Base-by-base conservation (phyloP, 306 rosid species). In the Abrus precatorius region DNA sequence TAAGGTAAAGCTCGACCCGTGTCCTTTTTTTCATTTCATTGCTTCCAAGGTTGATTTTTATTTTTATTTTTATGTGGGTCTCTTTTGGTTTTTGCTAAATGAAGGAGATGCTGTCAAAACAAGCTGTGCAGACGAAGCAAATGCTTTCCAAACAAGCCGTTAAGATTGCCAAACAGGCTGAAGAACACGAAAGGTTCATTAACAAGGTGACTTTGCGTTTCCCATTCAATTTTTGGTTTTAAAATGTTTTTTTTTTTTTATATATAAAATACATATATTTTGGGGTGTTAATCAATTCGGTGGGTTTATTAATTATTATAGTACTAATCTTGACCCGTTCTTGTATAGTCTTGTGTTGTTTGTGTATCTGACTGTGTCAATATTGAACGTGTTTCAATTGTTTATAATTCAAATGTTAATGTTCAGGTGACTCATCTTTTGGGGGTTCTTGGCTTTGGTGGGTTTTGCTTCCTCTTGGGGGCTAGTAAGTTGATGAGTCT, bases 391-490 rank as follows among this genome's bases (percentile, higher is more conserved):
- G 59, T 5, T 71, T 68, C 43, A 9, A 4, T 30, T 41, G 64
- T 72, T 64, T 6, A 14, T 72, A 50, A 72, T 57, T 75, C 28
- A 10, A 33, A 1, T 28, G 6, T 52, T 0, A 11, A 55, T 79
- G 33, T 63, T 79, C 74, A 93, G 97, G 95, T 92, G 74, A 95
- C 97, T 0, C 90, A 95, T 89, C 79, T 95, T 36, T 36, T 90
- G 52, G 97, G 98, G 55, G 97, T 95, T 8, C 94, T 91, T 27
- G 84, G 90, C 20, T 95, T 90, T 77, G 98, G 97, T 12, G 97
- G 91, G 27, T 85, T 95, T 91, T 94, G 98, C 88, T 94, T 92
- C 71, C 90, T 92, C 5, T 84, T 95, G 59, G 98, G 98, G 83
- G 98, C 97, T 53, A 92, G 97, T 92, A 86, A 91, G 98, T 90